Evolutionary conservation across 352 stramenopile species (phyloP).

Genomic region (Globisporangium solare): DNA sequence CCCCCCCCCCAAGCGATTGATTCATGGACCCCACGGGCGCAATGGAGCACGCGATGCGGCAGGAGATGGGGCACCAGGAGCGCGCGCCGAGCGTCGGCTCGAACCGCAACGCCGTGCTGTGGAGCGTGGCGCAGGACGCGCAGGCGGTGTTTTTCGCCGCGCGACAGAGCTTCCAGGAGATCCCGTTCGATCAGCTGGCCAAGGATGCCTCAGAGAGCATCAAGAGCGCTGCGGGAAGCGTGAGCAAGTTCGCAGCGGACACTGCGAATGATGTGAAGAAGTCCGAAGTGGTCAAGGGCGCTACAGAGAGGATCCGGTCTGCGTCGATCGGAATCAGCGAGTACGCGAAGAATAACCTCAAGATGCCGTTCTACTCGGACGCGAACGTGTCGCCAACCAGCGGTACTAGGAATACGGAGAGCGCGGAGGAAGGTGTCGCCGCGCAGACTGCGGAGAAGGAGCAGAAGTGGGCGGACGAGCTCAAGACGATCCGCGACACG

Average conservation of each 20-base stretch:
- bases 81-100: conserved; percentile 38
- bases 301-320: conserved; percentile 9
- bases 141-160: conserved; percentile 42
- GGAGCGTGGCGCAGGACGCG: conserved; percentile 44
- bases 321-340: conserved; percentile 7
- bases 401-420: conserved; percentile 51
- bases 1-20: not conserved
- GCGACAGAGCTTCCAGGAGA: conserved; percentile 62
- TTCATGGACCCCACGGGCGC: conserved; percentile 15
- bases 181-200: conserved; percentile 75
- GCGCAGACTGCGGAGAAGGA: conserved; percentile 42
- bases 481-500: conserved; percentile 69
- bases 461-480: conserved; percentile 63
- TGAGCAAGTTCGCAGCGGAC: conserved; percentile 13
- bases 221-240: conserved; percentile 8
- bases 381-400: conserved; percentile 12
- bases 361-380: conserved; percentile 15
- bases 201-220: conserved; percentile 35
- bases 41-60: conserved; percentile 74
- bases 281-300: conserved; percentile 7
- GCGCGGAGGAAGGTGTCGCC: conserved; percentile 28
- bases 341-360: conserved; percentile 36
- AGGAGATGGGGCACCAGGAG: conserved; percentile 47
- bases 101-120: conserved; percentile 48
- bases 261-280: conserved; percentile 8